phyloP scores from a whole-genome alignment of 176 grass and related monocot genomes.

The Carex littledalei region DNA sequence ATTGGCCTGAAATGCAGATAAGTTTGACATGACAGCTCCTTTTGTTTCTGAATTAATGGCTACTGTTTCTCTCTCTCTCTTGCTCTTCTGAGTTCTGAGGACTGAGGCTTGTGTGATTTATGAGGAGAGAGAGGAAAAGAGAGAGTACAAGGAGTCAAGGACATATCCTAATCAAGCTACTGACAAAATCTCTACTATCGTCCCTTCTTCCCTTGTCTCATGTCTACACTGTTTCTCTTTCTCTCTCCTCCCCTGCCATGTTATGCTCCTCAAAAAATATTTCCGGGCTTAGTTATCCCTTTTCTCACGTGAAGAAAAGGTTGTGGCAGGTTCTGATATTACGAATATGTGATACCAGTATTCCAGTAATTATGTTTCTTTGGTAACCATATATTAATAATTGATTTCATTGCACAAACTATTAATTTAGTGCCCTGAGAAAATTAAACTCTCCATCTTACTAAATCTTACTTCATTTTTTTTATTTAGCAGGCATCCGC shows the following conservation, averaged over 20 bases:
- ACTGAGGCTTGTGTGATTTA: background rate
- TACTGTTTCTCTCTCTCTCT: background rate
- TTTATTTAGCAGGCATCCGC: background rate
- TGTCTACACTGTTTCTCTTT: background rate
- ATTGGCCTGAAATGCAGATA: background rate
- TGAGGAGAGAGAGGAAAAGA: background rate
- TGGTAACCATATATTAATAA: background rate
- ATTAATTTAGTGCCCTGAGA: background rate
- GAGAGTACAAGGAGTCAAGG: background rate
- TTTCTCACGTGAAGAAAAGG: background rate
- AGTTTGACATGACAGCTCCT: conserved; percentile 7
- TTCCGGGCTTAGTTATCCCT: too few relatives aligned
- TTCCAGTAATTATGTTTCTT: too few relatives aligned
- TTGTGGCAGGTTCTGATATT: background rate
- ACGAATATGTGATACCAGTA: background rate
- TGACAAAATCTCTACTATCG: background rate
- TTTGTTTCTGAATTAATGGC: background rate
- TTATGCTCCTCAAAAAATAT: background rate
- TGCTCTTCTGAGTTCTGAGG: background rate
- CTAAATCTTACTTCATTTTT: background rate
- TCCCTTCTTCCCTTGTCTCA: background rate
- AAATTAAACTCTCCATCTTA: background rate
- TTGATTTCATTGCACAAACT: background rate
- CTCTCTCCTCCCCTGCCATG: background rate
- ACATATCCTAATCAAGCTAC: conserved; percentile 5